phyloP scores from a whole-genome alignment of 345 rosid species.

The Laguncularia racemosa region DNA sequence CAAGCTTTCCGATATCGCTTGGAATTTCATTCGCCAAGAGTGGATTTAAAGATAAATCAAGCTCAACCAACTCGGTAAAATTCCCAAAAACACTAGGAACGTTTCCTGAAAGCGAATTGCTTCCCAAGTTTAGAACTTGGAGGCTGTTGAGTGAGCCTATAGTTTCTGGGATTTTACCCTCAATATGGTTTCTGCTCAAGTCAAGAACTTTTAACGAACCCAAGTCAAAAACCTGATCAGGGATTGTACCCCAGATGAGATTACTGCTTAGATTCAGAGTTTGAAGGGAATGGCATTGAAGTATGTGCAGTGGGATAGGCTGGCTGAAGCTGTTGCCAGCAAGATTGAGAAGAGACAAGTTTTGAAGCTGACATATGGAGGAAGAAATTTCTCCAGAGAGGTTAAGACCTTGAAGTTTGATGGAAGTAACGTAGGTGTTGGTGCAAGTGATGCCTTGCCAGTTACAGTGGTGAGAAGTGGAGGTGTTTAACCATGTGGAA shows the following conservation, averaged over 20 bases:
- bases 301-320: slow-evolving; percentile 75
- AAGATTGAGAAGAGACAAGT: slow-evolving; percentile 61
- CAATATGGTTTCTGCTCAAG: slow-evolving; percentile 63
- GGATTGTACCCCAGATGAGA: slow-evolving; percentile 74
- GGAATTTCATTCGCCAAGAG: slow-evolving; percentile 65
- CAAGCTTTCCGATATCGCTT: slow-evolving; percentile 55
- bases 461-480: slow-evolving; percentile 57
- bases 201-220: slow-evolving; percentile 49
- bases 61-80: slow-evolving; percentile 57
- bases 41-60: slow-evolving; percentile 76
- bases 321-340: slow-evolving; percentile 74
- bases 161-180: slow-evolving; percentile 70
- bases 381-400: slow-evolving; percentile 86
- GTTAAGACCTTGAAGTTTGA: slow-evolving; percentile 71
- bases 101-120: slow-evolving; percentile 66
- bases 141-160: slow-evolving; percentile 55
- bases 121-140: slow-evolving; percentile 58
- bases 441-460: slow-evolving; percentile 83
- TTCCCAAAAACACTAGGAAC: slow-evolving; percentile 67
- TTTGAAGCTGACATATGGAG: slow-evolving; percentile 55
- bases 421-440: slow-evolving; percentile 44
- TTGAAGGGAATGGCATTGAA: slow-evolving; percentile 60
- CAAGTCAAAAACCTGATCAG: slow-evolving; percentile 65
- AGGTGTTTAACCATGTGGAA: slow-evolving; percentile 59
- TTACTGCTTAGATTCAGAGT: slow-evolving; percentile 62